These are phyloP conservation scores for Sporothrix luriei DNA, from an alignment of 2,329 filamentous ascomycete species.

Conservation along the genomic window DNA sequence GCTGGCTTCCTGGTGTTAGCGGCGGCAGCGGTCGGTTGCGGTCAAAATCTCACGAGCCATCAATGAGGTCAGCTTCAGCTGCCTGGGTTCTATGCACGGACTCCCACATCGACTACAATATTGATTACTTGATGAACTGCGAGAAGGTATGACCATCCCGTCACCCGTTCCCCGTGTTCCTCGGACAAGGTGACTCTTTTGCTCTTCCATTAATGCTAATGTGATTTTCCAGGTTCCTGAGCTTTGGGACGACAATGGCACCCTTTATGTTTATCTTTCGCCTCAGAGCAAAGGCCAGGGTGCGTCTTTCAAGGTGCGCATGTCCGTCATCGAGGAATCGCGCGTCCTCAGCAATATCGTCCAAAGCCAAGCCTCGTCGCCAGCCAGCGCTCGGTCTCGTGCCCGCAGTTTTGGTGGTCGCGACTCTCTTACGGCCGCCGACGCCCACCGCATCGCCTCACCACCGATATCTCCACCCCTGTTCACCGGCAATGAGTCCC, in stretches of 20 bases:
- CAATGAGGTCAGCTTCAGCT: conserved; percentile 30
- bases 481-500: conserved; percentile 48
- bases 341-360: conserved; percentile 58
- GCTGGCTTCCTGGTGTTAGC: conserved; percentile 55
- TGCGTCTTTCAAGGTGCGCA: conserved; percentile 63
- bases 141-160: conserved; percentile 53
- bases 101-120: conserved; percentile 59
- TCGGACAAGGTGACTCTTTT: not conserved
- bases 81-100: conserved; percentile 60
- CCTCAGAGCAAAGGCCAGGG: conserved; percentile 54
- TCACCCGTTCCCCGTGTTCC: no score
- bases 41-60: conserved; percentile 51
- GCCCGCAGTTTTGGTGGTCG: conserved; percentile 53
- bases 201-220: no score
- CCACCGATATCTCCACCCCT: conserved; percentile 47
- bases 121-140: conserved; percentile 53
- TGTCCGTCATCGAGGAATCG: conserved; percentile 58
- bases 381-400: conserved; percentile 43
- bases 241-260: conserved; percentile 64
- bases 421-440: conserved; percentile 53
- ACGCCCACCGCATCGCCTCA: conserved; percentile 48
- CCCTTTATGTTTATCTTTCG: conserved; percentile 61
- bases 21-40: conserved; percentile 48
- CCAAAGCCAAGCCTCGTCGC: conserved; percentile 48
- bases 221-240: conserved; percentile 57